These are phyloP conservation scores for Henningerozyma blattae DNA, from an alignment of 805 yeast species.

Conservation along the genomic window DNA sequence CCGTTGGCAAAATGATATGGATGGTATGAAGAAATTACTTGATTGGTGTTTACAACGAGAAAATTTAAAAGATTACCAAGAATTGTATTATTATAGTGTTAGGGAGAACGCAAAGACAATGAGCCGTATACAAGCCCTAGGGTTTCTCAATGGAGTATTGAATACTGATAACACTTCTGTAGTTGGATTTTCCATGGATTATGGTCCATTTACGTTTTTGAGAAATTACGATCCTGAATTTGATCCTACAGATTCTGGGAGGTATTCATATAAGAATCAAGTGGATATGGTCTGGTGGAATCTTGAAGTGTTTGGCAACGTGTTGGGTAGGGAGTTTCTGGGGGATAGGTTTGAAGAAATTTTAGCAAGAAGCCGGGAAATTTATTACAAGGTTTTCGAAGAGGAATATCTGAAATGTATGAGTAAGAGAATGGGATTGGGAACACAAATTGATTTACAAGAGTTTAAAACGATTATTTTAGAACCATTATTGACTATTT, in stretches of 20 bases:
- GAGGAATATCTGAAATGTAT: conserved; percentile 41
- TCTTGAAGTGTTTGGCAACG: conserved; percentile 72
- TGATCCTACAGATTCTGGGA: conserved; percentile 88
- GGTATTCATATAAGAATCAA: conserved; percentile 75
- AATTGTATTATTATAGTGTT: conserved; percentile 58
- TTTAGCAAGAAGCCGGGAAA: conserved; percentile 46
- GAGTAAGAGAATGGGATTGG: conserved; percentile 59
- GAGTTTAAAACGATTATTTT: conserved; percentile 28
- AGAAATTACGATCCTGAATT: conserved; percentile 71
- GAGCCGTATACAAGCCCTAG: conserved; percentile 84
- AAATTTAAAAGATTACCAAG: conserved; percentile 41
- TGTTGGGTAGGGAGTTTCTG: conserved; percentile 55
- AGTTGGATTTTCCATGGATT: conserved; percentile 81
- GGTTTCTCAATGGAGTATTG: conserved; percentile 86
- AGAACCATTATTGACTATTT: conserved; percentile 47
- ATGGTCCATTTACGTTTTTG: conserved; percentile 90
- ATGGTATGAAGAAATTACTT: conserved; percentile 48
- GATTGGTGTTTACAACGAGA: conserved; percentile 59
- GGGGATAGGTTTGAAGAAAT: not conserved
- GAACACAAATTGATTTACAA: conserved; percentile 20
- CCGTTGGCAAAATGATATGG: conserved; percentile 58
- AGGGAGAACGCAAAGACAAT: conserved; percentile 64
- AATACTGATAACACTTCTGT: conserved; percentile 91
- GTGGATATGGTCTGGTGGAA: conserved; percentile 94
- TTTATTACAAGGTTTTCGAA: conserved; percentile 30